A percentile compares a stretch with the other conserved stretches of the same genome.
Evolutionary conservation across 345 rosid genomes (phyloP).

Genomic region (Moricandia moricandioides): DNA sequence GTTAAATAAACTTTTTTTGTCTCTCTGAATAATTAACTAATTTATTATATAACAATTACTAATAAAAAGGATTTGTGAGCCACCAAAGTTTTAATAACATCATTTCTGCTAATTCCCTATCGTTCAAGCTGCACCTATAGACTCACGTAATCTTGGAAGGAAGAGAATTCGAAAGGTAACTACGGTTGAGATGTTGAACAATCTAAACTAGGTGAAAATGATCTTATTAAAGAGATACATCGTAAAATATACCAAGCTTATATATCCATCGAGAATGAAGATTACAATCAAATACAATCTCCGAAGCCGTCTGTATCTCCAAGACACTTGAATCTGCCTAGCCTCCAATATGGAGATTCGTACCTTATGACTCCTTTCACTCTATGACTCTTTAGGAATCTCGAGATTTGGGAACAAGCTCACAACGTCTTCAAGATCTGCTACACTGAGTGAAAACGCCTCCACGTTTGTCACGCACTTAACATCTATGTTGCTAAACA

Average conservation of each 20-base stretch:
- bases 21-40: no score
- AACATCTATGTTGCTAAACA: slow-evolving; percentile 56
- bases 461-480: slow-evolving; percentile 68
- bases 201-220: neutral
- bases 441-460: slow-evolving; percentile 49
- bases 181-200: neutral
- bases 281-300: neutral
- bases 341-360: neutral
- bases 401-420: neutral
- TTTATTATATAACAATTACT: no score
- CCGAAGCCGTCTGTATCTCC: neutral
- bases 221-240: no score
- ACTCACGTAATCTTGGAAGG: neutral
- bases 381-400: neutral
- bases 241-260: no score
- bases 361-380: neutral
- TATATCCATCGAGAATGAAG: neutral
- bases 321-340: neutral
- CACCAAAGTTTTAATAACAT: neutral
- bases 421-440: neutral
- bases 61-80: neutral
- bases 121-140: neutral
- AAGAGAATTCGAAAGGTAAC: neutral
- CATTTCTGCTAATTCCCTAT: neutral
- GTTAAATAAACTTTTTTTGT: no score